Percentiles rank a stretch among this genome's conserved stretches.
Conservation (phyloP, 805 yeast species). For the Candida railenensis region DNA sequence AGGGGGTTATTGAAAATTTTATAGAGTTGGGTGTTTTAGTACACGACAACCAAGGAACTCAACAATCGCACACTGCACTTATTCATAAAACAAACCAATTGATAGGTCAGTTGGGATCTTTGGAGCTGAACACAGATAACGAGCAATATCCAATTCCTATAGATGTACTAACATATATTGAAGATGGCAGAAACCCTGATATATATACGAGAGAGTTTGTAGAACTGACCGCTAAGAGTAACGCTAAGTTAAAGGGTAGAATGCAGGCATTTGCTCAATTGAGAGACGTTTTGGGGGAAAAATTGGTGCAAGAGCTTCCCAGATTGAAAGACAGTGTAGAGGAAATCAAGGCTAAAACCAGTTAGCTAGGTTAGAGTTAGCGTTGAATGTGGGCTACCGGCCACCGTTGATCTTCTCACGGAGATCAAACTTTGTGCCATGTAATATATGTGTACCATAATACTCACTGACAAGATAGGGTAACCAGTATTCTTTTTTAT, state of each 20-base stretch:
- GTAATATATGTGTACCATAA: too few species aligned
- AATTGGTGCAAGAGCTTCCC: constrained; percentile 77
- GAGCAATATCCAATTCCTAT: constrained; percentile 58
- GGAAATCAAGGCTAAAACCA: constrained; percentile 50
- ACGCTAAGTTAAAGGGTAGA: constrained; percentile 85
- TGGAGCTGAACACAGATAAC: constrained; percentile 31
- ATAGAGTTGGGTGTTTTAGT: constrained; percentile 88
- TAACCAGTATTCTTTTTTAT: too few species aligned
- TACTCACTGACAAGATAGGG: too few species aligned
- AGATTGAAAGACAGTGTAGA: constrained; percentile 61
- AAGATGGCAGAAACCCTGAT: constrained; percentile 96
- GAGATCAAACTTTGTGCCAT: too few species aligned
- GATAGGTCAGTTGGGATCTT: constrained; percentile 33
- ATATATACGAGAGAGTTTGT: constrained; percentile 95
- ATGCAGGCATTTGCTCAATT: constrained; percentile 66
- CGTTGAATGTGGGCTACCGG: too few species aligned
- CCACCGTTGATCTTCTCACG: too few species aligned
- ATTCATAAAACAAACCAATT: constrained; percentile 43
- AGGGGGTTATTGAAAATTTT: constrained; percentile 59
- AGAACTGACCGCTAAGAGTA: constrained; percentile 86
- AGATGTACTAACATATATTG: constrained; percentile 88
- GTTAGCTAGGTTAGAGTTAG: background rate
- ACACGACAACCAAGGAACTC: constrained; percentile 91
- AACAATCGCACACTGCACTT: constrained; percentile 60
- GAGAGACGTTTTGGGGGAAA: constrained; percentile 63